Evolutionary conservation across 2,329 filamentous ascomycete genomes (phyloP).

Genomic region (Exophiala sp.): DNA sequence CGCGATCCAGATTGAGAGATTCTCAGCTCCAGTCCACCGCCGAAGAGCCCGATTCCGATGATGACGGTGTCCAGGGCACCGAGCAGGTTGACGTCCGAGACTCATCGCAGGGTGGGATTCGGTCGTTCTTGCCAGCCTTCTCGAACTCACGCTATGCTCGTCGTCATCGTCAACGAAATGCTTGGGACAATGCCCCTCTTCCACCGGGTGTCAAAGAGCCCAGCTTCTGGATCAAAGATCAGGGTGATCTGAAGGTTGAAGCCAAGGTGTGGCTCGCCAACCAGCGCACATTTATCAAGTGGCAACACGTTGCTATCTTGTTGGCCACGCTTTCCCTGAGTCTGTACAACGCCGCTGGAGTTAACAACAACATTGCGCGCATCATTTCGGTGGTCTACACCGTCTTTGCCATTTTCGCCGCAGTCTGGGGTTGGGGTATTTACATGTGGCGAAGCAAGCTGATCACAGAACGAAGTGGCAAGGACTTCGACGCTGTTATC

Average conservation of each 20-base stretch:
- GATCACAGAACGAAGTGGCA: slow-evolving; percentile 81
- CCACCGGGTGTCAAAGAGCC: slow-evolving; percentile 88
- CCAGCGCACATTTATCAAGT: slow-evolving; percentile 96
- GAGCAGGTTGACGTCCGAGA: slow-evolving; percentile 26
- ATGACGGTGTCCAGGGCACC: slow-evolving; percentile 42
- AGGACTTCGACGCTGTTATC: slow-evolving; percentile 85
- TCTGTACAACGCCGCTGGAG: slow-evolving; percentile 82
- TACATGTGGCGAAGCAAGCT: slow-evolving; percentile 71
- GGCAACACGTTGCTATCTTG: slow-evolving; percentile 91
- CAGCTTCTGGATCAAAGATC: slow-evolving; percentile 87
- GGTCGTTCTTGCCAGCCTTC: slow-evolving; percentile 75
- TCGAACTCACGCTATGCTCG: slow-evolving; percentile 73
- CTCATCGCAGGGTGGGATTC: slow-evolving; percentile 56
- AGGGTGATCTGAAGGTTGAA: slow-evolving; percentile 86
- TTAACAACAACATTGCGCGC: slow-evolving; percentile 69
- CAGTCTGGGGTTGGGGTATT: slow-evolving; percentile 82
- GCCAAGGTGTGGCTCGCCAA: slow-evolving; percentile 99
- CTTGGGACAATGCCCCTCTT: slow-evolving; percentile 51
- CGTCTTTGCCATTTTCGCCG: slow-evolving; percentile 74
- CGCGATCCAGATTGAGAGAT: slow-evolving; percentile 4
- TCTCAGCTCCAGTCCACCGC: slow-evolving; percentile 28
- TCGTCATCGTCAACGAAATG: slow-evolving; percentile 38
- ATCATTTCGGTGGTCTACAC: slow-evolving; percentile 81
- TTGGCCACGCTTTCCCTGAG: slow-evolving; percentile 79
- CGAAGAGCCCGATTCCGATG: slow-evolving; percentile 49